Percentiles rank a stretch among this genome's conserved stretches.
Conservation (phyloP, 805 yeast genomes). For the Saturnispora diversa region DNA sequence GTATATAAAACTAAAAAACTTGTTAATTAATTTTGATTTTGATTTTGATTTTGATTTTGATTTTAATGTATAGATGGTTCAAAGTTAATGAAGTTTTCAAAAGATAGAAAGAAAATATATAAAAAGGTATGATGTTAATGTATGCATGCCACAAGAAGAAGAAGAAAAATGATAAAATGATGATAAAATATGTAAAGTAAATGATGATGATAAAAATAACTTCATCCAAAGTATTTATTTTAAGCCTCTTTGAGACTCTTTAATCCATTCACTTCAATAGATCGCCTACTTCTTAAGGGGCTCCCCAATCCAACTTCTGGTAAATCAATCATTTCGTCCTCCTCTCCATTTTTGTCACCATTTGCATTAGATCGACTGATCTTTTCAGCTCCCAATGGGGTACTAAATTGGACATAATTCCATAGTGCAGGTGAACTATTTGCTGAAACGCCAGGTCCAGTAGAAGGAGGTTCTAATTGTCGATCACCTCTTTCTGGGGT, state of each 20-base stretch:
- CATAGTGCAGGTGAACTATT: slow-evolving; percentile 84
- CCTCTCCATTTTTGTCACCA: not conserved
- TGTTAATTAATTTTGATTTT: too few relatives aligned
- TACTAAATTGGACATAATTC: slow-evolving; percentile 76
- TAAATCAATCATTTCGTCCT: slow-evolving; percentile 2
- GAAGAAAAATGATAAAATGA: slow-evolving; percentile 8
- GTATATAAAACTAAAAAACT: not conserved
- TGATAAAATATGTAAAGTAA: slow-evolving; percentile 40
- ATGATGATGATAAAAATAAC: too few relatives aligned
- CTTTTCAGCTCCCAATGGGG: slow-evolving; percentile 26
- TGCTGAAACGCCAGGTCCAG: slow-evolving; percentile 35
- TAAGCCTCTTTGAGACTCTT: slow-evolving; percentile 42
- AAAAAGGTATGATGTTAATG: too few relatives aligned
- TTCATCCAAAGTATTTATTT: too few relatives aligned
- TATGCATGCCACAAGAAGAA: too few relatives aligned
- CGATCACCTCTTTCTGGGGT: slow-evolving; percentile 52
- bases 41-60: too few relatives aligned
- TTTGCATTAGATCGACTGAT: slow-evolving; percentile 2
- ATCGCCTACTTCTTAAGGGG: slow-evolving; percentile 23
- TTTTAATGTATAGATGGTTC: too few relatives aligned
- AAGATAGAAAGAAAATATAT: too few relatives aligned
- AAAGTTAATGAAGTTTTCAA: too few relatives aligned
- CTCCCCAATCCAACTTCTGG: slow-evolving; percentile 24
- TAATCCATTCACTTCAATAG: slow-evolving; percentile 19
- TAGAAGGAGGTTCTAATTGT: slow-evolving; percentile 23